Base-by-base conservation (phyloP, 257 asterid species). In the Henckelia pumila region DNA sequence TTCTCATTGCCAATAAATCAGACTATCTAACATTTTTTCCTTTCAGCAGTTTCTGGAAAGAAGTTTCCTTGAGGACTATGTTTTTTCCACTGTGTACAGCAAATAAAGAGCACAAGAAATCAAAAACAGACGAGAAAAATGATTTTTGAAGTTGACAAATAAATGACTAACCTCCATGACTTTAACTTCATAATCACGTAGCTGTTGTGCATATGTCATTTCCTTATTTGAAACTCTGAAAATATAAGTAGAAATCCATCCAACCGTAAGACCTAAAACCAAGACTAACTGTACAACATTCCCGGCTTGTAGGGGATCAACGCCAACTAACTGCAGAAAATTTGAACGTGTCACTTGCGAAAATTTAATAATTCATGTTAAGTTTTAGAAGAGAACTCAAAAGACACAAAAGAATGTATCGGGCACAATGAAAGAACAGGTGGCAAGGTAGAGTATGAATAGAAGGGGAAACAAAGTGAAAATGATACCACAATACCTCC, bases 201-300 rank as follows among this genome's bases (percentile, higher is more conserved):
- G 61, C 69, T 91, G 99, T 67, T 86, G 87, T 67, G 93, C 99
- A 67, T 91, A 94, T 16, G 99, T 94, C 99, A 94, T 94, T 77
- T 91, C 96, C 80, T 90, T 94, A 78, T 94, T 94, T 25, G 95
- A 87, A 68, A 94, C 99, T 73, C 99, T 80, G 81, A 94, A 91
- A 53, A 94, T 86, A 67, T 94, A 94, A 13, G 99, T 94, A 6
- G 95, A 88, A 71, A 94, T 87, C 99, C 99, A 94, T 71, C 97
- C 99, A 16, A 91, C 61, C 1, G 97, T 88, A 63, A 94, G 89
- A 23, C 97, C 97, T 77, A 94, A 80, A 19, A 90, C 99, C 77
- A 94, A 59, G 68, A 94, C 95, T 56, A 94, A 50, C 76, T 91
- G 99, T 66, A 94, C 99, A 2, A 85, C 99, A 66, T 94, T 94